Conservation (phyloP, 768 basidiomycete genomes). For the Boletellus sp. region DNA sequence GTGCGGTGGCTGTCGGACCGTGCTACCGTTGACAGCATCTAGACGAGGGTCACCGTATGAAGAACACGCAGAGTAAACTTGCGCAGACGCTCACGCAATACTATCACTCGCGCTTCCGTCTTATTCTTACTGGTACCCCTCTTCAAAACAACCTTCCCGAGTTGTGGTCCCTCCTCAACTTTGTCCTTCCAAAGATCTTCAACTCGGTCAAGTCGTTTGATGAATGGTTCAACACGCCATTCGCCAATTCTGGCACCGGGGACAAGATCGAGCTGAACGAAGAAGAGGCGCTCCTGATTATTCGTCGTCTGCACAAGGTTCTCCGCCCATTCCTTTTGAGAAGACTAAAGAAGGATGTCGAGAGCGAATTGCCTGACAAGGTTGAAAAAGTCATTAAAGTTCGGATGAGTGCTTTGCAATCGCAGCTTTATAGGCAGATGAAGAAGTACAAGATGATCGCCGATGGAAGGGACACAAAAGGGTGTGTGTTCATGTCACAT, state of each 20-base stretch:
- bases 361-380: slow-evolving; percentile 93
- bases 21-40: slow-evolving; percentile 1
- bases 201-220: slow-evolving; percentile 99
- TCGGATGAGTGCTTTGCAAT: slow-evolving; percentile 89
- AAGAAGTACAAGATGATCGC: slow-evolving; percentile 98
- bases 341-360: slow-evolving; percentile 93
- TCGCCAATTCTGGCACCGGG: slow-evolving; percentile 94
- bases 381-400: slow-evolving; percentile 98
- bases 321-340: slow-evolving; percentile 91
- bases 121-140: slow-evolving; percentile 94
- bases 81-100: slow-evolving; percentile 86
- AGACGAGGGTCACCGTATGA: slow-evolving; percentile 98
- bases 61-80: slow-evolving; percentile 90
- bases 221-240: slow-evolving; percentile 99
- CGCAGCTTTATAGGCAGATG: slow-evolving; percentile 94
- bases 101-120: slow-evolving; percentile 89
- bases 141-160: slow-evolving; percentile 97
- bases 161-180: slow-evolving; percentile 93
- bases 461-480: slow-evolving; percentile 69
- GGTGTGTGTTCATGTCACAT: slow-evolving; percentile 42
- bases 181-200: slow-evolving; percentile 92
- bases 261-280: slow-evolving; percentile 99
- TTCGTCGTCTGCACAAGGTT: slow-evolving; percentile 94
- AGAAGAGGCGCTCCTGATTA: slow-evolving; percentile 98
- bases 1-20: background rate